Conservation (phyloP, 768 basidiomycete species). For the Lactarius deliciosus region DNA sequence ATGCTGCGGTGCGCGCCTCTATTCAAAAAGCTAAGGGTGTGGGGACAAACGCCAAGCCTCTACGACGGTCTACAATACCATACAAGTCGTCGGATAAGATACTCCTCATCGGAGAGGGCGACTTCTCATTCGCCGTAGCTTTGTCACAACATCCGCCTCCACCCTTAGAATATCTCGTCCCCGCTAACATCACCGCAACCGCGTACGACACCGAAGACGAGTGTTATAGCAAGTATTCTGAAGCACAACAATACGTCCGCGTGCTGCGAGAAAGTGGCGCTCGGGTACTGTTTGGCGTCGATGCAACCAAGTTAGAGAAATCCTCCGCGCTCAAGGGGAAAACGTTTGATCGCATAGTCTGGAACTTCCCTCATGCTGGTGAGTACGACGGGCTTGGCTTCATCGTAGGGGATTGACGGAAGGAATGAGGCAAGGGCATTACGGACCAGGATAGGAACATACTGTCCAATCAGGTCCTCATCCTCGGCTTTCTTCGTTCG, state of each 20-base stretch:
- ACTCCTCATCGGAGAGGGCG: slow-evolving; percentile 87
- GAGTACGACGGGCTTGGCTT: slow-evolving; percentile 9
- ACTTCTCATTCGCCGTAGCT: slow-evolving; percentile 88
- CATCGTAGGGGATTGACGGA: slow-evolving; percentile 6
- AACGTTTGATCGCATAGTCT: slow-evolving; percentile 78
- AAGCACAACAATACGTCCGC: slow-evolving; percentile 58
- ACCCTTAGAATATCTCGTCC: slow-evolving; percentile 51
- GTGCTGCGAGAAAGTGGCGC: slow-evolving; percentile 58
- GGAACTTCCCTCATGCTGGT: slow-evolving; percentile 98
- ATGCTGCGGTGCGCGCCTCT: slow-evolving; percentile 49
- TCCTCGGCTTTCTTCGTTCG: slow-evolving; percentile 80
- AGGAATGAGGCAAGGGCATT: slow-evolving; percentile 74
- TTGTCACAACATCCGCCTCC: slow-evolving; percentile 52
- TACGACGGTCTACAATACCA: slow-evolving; percentile 53
- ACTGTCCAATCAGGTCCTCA: slow-evolving; percentile 78
- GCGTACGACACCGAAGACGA: slow-evolving; percentile 77
- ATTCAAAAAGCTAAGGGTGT: slow-evolving; percentile 45
- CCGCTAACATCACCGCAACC: slow-evolving; percentile 77
- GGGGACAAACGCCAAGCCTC: slow-evolving; percentile 40
- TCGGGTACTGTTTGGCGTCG: slow-evolving; percentile 74
- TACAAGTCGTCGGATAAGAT: slow-evolving; percentile 65
- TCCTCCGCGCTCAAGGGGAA: slow-evolving; percentile 54
- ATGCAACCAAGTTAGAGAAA: slow-evolving; percentile 77
- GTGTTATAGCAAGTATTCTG: slow-evolving; percentile 82
- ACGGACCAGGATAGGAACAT: slow-evolving; percentile 94